Evolutionary conservation across 805 yeast species (phyloP), one percentile per base, ranked within the genome.

Genomic region (Pichia nanzhaoensis): DNA sequence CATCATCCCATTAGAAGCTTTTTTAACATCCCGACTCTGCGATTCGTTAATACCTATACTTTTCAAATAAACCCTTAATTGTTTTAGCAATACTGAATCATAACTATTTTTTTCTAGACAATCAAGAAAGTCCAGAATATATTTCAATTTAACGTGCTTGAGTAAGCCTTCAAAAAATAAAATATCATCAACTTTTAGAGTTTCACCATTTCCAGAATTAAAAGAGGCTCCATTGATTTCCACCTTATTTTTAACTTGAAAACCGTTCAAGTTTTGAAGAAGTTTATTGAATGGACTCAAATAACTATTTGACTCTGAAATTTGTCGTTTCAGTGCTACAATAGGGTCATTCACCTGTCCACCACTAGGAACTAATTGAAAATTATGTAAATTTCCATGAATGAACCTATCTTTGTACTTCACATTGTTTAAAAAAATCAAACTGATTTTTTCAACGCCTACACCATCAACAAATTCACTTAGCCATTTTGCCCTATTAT

Each of bases 401-500:
- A 46, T 27, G 8, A 41, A 37, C 18, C 45, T 47, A 16, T 47
- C 35, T 33, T 53, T 54, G 9, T 46, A 51, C 3, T 47, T 51
- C 3, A 61, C 46, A 51, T 42, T 28, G 38, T 52, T 42, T 43
- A 62, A 10, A 8, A 54, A 55, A 34, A 69, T 38, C 33, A 75
- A 55, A 1, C 53, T 52, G 4, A 55, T 42, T 38, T 57, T 55
- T 4, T 55, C 59, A 10, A 47, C 56, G 3, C 63, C 63, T 37
- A 59, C 46, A 36, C 52, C 51, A 8, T 39, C 35, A 4, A 84
- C 77, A 55, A 84, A 84, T 44, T 78, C 81, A 42, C 71, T 67
- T 4, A 71, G 50, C 96, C 95, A 88, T 32, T 72, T 70, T 8
- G 68, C 65, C 53, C 89, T 71, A 45, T 69, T 70, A 44, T 65